Conservation (phyloP, 345 rosid genomes). For the Boechera stricta region DNA sequence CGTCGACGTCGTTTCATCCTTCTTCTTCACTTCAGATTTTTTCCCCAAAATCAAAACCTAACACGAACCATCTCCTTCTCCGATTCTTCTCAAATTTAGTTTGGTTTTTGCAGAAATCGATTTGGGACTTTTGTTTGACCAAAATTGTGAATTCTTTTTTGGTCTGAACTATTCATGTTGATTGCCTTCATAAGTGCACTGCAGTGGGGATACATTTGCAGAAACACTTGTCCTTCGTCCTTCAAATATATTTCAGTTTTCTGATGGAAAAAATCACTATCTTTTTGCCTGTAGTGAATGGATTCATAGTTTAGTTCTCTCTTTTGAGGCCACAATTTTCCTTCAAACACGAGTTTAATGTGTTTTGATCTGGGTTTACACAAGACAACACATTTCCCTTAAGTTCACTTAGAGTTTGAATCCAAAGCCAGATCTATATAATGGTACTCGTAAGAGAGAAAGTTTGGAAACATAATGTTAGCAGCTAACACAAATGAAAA, state of each 20-base stretch:
- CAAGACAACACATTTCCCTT: neutral
- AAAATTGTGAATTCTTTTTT: too few species aligned
- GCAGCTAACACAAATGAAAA: constrained; percentile 8
- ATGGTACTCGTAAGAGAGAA: neutral
- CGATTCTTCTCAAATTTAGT: neutral
- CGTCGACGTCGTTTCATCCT: too few species aligned
- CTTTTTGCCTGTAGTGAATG: too few species aligned
- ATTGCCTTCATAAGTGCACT: neutral
- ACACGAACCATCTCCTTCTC: too few species aligned
- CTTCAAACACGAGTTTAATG: neutral
- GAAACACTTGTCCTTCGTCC: too few species aligned
- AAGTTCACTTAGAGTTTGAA: neutral
- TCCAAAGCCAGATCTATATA: neutral
- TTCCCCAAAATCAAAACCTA: too few species aligned
- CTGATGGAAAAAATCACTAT: too few species aligned
- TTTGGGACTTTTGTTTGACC: neutral
- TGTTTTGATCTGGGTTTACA: neutral
- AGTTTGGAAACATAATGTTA: neutral
- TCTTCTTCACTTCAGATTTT: too few species aligned
- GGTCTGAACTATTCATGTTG: neutral
- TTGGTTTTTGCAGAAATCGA: neutral
- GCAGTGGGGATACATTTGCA: neutral
- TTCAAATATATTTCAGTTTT: too few species aligned
- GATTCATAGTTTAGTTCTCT: neutral
- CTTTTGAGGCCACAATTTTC: neutral